Conservation (phyloP, 169 alveolate genomes). For the Cryptosporidium felis region DNA sequence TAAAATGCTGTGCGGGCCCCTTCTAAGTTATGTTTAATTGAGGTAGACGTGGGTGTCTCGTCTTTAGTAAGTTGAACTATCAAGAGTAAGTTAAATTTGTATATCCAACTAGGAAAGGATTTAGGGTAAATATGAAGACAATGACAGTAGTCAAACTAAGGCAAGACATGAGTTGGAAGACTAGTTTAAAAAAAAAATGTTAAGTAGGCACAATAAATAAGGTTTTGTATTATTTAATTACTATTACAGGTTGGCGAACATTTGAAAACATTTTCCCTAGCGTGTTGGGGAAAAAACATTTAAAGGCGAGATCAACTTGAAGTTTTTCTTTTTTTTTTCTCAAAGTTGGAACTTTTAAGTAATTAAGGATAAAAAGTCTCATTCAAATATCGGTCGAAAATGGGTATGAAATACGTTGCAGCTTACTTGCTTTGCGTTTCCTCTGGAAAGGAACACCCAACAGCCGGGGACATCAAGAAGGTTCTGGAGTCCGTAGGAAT, state of each 20-base stretch:
- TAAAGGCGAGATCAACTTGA: slow-evolving; percentile 73
- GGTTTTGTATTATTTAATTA: not conserved
- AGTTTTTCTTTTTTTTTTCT: not conserved
- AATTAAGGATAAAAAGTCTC: not conserved
- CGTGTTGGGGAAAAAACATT: slow-evolving; percentile 47
- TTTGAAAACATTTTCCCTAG: not conserved
- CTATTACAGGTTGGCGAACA: too few relatives aligned
- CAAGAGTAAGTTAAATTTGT: not conserved
- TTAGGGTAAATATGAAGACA: not conserved
- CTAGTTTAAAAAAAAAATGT: not conserved
- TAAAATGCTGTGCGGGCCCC: too few relatives aligned
- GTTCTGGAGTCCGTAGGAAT: slow-evolving; percentile 77
- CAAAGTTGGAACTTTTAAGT: slow-evolving; percentile 16
- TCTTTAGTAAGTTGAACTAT: not conserved
- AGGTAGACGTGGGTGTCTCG: slow-evolving; percentile 31
- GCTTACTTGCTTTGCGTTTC: slow-evolving; percentile 79
- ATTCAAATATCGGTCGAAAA: not conserved
- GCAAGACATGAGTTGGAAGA: not conserved
- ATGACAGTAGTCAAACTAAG: not conserved
- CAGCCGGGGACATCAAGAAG: slow-evolving; percentile 71
- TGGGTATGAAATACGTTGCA: slow-evolving; percentile 80
- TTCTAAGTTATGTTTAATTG: too few relatives aligned
- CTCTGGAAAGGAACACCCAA: slow-evolving; percentile 77
- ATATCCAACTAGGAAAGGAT: not conserved
- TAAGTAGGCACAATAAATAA: too few relatives aligned